A percentile compares a stretch with the other conserved stretches of the same genome.
These are phyloP conservation scores for Nothophoma quercina DNA, from an alignment of 2,329 filamentous ascomycete species.

Conservation along the genomic window DNA sequence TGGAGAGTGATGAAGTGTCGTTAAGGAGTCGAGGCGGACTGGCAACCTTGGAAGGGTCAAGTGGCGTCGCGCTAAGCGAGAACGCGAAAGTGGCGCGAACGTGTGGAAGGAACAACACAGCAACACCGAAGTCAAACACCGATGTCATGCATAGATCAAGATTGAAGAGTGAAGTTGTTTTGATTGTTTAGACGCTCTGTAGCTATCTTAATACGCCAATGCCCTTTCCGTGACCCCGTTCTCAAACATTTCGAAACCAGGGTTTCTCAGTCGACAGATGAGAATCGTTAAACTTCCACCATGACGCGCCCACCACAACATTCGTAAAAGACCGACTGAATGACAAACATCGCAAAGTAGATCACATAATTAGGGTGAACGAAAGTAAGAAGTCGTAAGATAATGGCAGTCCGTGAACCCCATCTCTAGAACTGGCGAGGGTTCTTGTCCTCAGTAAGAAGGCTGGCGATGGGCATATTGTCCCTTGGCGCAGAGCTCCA, in stretches of 20 bases:
- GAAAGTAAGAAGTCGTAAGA: slow-evolving; percentile 25
- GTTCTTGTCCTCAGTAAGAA: slow-evolving; percentile 51
- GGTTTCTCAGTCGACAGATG: slow-evolving; percentile 1
- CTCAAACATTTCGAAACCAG: background rate
- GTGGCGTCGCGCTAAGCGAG: background rate
- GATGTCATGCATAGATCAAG: background rate
- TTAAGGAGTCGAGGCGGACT: background rate
- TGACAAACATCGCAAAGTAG: background rate
- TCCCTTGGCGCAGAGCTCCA: slow-evolving; percentile 48
- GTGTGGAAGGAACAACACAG: background rate
- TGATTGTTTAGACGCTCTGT: background rate
- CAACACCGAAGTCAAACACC: background rate
- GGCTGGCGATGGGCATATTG: slow-evolving; percentile 50
- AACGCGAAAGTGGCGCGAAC: background rate
- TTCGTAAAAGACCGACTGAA: background rate
- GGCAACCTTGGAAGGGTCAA: no score
- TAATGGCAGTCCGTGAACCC: background rate
- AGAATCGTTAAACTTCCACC: slow-evolving; percentile 8
- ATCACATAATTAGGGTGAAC: slow-evolving; percentile 16
- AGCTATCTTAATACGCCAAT: background rate
- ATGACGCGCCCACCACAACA: background rate
- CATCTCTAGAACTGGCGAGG: slow-evolving; percentile 15
- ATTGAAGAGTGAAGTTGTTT: background rate
- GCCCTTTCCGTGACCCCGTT: background rate
- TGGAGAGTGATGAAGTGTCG: background rate